Percentiles rank a stretch among this genome's conserved stretches.
These are phyloP conservation scores for Erythrophleum ivorense DNA, from an alignment of 331 rosid genomes.

Conservation along the genomic window DNA sequence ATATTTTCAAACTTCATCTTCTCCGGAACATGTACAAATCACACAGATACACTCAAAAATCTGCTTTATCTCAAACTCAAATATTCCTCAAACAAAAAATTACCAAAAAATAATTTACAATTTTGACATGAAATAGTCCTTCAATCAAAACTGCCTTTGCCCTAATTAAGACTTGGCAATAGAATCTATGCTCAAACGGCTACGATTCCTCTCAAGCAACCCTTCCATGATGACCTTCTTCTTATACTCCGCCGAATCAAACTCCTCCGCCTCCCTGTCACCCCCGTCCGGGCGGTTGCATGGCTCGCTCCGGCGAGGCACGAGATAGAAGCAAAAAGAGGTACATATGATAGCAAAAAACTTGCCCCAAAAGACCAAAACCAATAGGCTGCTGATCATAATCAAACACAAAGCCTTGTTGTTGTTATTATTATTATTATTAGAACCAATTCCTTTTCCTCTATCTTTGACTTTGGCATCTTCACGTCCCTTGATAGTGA, in stretches of 20 bases:
- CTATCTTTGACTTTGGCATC: neutral
- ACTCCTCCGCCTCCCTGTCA: neutral
- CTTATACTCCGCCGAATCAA: neutral
- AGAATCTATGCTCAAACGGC: neutral
- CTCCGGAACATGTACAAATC: neutral
- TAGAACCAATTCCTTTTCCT: neutral
- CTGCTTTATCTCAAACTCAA: neutral
- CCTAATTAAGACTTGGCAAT: neutral
- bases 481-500: neutral
- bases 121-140: neutral
- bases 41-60: neutral
- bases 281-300: neutral
- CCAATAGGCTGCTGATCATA: neutral
- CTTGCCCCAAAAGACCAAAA: slow-evolving; percentile 11
- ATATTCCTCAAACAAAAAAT: too few relatives aligned
- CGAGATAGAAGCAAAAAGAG: neutral
- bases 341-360: neutral
- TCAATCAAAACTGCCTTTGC: neutral
- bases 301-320: neutral
- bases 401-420: neutral
- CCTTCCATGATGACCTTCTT: slow-evolving; percentile 22
- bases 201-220: neutral
- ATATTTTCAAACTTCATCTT: neutral
- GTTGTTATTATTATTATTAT: neutral
- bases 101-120: neutral